Base-by-base conservation (phyloP, 2,329 filamentous ascomycete genomes). In the Botryosphaeria dothidea region DNA sequence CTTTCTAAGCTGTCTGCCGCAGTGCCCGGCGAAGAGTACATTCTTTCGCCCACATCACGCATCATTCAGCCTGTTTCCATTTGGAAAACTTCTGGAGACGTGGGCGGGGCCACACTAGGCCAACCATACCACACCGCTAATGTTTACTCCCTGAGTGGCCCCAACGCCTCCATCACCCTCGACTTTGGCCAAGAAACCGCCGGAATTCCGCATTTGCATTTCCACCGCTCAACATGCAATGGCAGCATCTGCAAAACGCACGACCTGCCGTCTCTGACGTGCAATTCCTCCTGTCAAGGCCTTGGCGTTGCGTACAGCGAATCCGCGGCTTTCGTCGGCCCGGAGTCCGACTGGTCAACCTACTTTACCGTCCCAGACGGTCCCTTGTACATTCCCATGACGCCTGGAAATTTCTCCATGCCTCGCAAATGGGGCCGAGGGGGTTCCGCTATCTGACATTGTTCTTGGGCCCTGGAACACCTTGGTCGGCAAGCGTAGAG, bases 371-470 rank as follows among this genome's bases (percentile, higher is more conserved):
- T 77, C 13, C 71, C 71, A 52, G 78, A 80, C 70, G 82, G 82
- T 0, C 81, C 83, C 4, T 67, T 86, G 3, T 82, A 81, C 66
- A 75, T 75, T 21, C 74, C 78, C 51, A 74, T 84, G 60, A 71
- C 73, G 6, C 64, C 9, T 66, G 74, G 0, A 19, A 31, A 51
- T 74, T 81, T 80, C 65, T 75, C 72, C 5, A 81, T 84, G 76
- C 80, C 79, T 0, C 72, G 80, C 51, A 70, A 71, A 23, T 76
- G 78, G 54, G 73, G 83, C 45, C 78, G 84, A 7, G 83, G 84
- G 6, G 83, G 0, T 86, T 86, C 67, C 77, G 83, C 25, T 86
- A 85, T 66, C 70, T 86, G 66, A 85, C 81, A 0, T 64, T 81
- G 9, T 83, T 82, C 65, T 72, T 82, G 41, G 67, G 79, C 25